A percentile compares a stretch with the other conserved stretches of the same genome.
phyloP scores from a whole-genome alignment of 176 grass and related monocot species.

The Raddia guianensis region DNA sequence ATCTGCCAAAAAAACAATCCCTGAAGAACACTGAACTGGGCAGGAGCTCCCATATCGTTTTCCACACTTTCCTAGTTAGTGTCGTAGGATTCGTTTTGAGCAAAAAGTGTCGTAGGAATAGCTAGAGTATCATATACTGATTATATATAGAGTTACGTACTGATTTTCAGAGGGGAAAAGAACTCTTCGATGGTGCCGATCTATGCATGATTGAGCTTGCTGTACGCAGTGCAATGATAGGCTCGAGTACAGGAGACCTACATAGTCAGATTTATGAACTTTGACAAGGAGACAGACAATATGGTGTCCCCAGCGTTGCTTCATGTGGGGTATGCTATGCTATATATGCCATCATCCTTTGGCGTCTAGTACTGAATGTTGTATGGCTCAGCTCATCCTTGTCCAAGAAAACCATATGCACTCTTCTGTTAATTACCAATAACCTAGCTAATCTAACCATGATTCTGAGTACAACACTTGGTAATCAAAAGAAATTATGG shows the following conservation, averaged over 20 bases:
- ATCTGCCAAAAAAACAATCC: no score
- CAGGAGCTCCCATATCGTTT: not conserved
- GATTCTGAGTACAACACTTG: not conserved
- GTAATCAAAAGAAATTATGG: not conserved
- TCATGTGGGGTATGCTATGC: constrained; percentile 21
- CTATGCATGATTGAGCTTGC: constrained; percentile 30
- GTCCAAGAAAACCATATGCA: not conserved
- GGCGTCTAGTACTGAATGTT: not conserved
- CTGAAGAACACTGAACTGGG: no score
- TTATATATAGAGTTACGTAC: not conserved
- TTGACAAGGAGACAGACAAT: constrained; percentile 18
- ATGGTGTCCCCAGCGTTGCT: not conserved
- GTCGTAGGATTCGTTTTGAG: no score
- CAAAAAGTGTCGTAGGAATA: no score
- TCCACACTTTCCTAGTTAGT: not conserved
- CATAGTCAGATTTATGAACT: constrained; percentile 28
- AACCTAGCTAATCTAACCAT: not conserved
- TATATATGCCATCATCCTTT: not conserved
- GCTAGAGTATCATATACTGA: not conserved
- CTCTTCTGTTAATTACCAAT: not conserved
- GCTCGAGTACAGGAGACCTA: not conserved
- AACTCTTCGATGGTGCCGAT: not conserved
- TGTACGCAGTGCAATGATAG: constrained; percentile 17
- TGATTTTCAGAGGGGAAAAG: not conserved
- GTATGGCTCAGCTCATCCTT: not conserved